Evolutionary conservation across 2,329 filamentous ascomycete species (phyloP).

Genomic region (Tolypocladium ophioglossoides): DNA sequence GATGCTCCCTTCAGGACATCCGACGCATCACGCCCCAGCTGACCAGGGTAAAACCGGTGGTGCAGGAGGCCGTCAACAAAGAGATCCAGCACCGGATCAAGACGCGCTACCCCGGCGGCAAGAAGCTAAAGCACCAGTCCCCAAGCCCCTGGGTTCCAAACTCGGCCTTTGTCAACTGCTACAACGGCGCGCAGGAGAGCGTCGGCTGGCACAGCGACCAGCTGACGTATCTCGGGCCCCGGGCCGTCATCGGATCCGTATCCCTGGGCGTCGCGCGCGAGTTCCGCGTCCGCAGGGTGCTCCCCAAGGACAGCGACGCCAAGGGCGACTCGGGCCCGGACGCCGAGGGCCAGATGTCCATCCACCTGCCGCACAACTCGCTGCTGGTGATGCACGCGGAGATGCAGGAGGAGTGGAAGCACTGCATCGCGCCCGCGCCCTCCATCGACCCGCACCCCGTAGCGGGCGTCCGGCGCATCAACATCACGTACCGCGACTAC

Average conservation of each 20-base stretch:
- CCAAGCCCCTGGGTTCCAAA: slow-evolving; percentile 70
- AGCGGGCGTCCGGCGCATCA: slow-evolving; percentile 71
- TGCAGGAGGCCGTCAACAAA: slow-evolving; percentile 65
- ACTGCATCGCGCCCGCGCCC: slow-evolving; percentile 64
- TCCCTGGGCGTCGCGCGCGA: slow-evolving; percentile 88
- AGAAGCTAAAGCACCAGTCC: slow-evolving; percentile 71
- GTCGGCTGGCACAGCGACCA: slow-evolving; percentile 93
- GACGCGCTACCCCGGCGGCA: slow-evolving; percentile 53
- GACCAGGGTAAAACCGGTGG: slow-evolving; percentile 53
- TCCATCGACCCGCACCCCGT: slow-evolving; percentile 79
- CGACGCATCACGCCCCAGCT: slow-evolving; percentile 68
- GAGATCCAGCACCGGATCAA: slow-evolving; percentile 65
- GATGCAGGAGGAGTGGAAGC: slow-evolving; percentile 97
- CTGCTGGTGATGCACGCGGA: slow-evolving; percentile 93
- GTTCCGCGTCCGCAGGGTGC: slow-evolving; percentile 73
- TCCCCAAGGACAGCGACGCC: slow-evolving; percentile 43
- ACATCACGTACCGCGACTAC: slow-evolving; percentile 90
- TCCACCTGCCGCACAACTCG: slow-evolving; percentile 90
- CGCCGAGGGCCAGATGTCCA: slow-evolving; percentile 74
- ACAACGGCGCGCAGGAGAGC: slow-evolving; percentile 67
- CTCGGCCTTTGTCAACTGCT: slow-evolving; percentile 91
- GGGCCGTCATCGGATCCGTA: slow-evolving; percentile 78
- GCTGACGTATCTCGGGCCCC: slow-evolving; percentile 83
- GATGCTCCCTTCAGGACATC: slow-evolving; percentile 46
- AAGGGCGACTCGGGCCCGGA: slow-evolving; percentile 41